Conservation (phyloP, 2,329 filamentous ascomycete genomes). For the Coleophoma cylindrospora region DNA sequence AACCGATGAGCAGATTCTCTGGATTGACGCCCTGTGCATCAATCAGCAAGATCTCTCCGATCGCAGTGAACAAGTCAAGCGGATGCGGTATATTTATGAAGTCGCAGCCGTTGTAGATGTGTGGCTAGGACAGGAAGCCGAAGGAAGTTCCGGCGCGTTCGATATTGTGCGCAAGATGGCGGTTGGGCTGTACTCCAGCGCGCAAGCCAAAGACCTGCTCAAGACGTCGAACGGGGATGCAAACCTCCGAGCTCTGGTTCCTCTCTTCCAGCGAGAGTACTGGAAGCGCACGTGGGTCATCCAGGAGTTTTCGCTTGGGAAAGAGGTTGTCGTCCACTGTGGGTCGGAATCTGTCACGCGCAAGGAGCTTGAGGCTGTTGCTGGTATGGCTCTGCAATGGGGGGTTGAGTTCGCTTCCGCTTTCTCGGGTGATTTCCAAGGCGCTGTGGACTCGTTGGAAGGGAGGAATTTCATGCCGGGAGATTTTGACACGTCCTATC, state of each 20-base stretch:
- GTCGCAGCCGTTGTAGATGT: constrained; percentile 1
- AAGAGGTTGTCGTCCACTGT: constrained; percentile 16
- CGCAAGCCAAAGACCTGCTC: constrained; percentile 7
- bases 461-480: not conserved
- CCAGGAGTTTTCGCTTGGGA: constrained; percentile 24
- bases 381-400: not conserved
- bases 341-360: constrained; percentile 7
- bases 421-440: constrained; percentile 12
- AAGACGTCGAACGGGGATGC: not conserved
- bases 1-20: not conserved
- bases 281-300: constrained; percentile 29
- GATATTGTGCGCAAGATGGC: constrained; percentile 6
- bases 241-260: constrained; percentile 18
- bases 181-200: not conserved
- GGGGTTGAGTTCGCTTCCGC: constrained; percentile 4
- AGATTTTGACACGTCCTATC: not conserved
- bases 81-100: not conserved
- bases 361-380: not conserved
- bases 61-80: not conserved
- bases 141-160: constrained; percentile 19
- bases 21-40: not conserved
- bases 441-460: not conserved
- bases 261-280: constrained; percentile 29
- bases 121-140: constrained; percentile 23
- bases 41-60: not conserved